Percentiles rank a stretch among this genome's conserved stretches.
These are phyloP conservation scores for Xylariales sp. DNA, from an alignment of 2,329 filamentous ascomycete species.

Conservation along the genomic window DNA sequence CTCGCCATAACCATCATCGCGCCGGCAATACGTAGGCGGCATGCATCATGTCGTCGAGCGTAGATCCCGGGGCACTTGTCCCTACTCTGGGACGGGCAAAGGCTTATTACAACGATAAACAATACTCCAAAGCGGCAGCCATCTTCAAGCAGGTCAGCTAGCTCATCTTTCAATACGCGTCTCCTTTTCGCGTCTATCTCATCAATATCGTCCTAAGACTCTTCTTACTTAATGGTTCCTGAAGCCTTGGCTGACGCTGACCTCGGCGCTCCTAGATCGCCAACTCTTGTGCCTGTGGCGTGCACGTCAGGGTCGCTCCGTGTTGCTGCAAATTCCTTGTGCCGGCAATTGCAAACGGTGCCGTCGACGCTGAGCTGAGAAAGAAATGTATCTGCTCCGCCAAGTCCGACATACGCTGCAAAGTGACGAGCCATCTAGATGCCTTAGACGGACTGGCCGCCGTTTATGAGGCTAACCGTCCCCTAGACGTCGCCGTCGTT, in stretches of 20 bases:
- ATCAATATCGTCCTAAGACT: not conserved
- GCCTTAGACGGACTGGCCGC: slow-evolving; percentile 46
- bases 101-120: slow-evolving; percentile 24
- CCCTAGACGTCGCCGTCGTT: slow-evolving; percentile 34
- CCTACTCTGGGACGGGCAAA: slow-evolving; percentile 20
- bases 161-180: not conserved
- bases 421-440: slow-evolving; percentile 40
- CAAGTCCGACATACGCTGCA: slow-evolving; percentile 42
- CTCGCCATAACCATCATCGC: not conserved
- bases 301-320: slow-evolving; percentile 31
- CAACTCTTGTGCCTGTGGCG: slow-evolving; percentile 41
- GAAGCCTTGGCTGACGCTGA: slow-evolving; percentile 14
- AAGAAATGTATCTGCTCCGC: slow-evolving; percentile 45
- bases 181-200: not conserved
- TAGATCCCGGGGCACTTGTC: not conserved
- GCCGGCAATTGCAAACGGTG: slow-evolving; percentile 35
- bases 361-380: slow-evolving; percentile 40
- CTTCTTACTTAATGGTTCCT: not conserved
- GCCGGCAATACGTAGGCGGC: not conserved
- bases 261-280: slow-evolving; percentile 31
- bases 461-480: slow-evolving; percentile 38
- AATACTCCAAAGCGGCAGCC: slow-evolving; percentile 27
- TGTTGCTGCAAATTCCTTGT: slow-evolving; percentile 42
- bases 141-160: slow-evolving; percentile 32
- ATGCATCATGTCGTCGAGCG: slow-evolving; percentile 24